Base-by-base conservation (phyloP, 495 filamentous ascomycete species). In the Lasiosphaeriaceae sp. region DNA sequence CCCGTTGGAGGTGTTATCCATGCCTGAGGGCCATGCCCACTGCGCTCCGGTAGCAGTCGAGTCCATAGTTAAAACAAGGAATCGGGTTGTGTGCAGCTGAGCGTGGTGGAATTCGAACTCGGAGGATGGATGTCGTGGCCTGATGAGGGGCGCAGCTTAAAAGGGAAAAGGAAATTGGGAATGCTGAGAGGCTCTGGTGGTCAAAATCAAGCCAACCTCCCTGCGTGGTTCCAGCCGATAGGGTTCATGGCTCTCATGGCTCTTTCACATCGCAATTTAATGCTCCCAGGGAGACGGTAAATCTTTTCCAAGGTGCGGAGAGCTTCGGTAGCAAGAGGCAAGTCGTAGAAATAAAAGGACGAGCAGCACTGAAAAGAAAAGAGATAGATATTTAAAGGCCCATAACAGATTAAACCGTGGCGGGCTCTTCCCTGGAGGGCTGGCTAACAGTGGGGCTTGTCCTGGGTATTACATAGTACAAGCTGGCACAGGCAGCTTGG, bases 11-110 rank as follows among this genome's bases (percentile, higher is more conserved):
- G 26, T 9, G 4, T 31, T 24, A 39, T 17, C 53, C 52, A 58
- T 56, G 11, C 26, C 54, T 16, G 55, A 19, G 7, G 62, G 51
- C 62, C 62, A 67, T 7, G 50, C 39, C 62, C 62, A 65, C 31
- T 41, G 47, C 22, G 37, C 12, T 44, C 51, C 37, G 5, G 29
- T 11, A 35, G 51, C 6, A 44, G n/a, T 29, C 2, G 22, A 45
- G 14, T 16, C 37, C 39, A 53, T 53, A 16, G 6, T 45, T 26
- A 16, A 20, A 16, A 19, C 35, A 20, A 19, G 11, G 4, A 35
- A 24, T 14, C 24, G 17, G 16, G 4, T 19, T 19, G 19, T 22
- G 47, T 9, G 23, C 5, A 22, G 17, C 7, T 21, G 47, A 16
- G 24, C 11, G 11, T 29, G 11, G 14, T 31, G 16, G 17, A 12